A percentile compares a stretch with the other conserved stretches of the same genome.
Evolutionary conservation across 371 early-diverging fungal genomes (phyloP).

Genomic region (Cokeromyces recurvatus): DNA sequence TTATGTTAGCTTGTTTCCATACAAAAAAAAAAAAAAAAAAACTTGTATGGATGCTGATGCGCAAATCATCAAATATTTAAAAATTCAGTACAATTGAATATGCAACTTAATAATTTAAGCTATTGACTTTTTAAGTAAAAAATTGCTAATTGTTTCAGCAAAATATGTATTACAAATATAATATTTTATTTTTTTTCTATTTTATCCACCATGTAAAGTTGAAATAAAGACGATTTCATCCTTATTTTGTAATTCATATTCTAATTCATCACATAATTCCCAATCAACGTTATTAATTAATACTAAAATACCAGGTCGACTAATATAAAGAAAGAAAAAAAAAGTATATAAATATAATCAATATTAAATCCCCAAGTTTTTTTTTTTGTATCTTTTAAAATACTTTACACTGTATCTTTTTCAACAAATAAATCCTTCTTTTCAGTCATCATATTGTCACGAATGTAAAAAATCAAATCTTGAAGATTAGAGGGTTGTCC

Average conservation of each 20-base stretch:
- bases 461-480: constrained; percentile 72
- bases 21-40: too few species aligned
- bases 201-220: constrained; percentile 91
- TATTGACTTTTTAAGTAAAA: too few species aligned
- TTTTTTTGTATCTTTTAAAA: too few species aligned
- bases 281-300: constrained; percentile 94
- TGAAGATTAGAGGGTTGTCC: constrained; percentile 52
- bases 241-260: constrained; percentile 70
- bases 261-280: constrained; percentile 91
- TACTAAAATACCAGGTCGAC: constrained; percentile 94
- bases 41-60: too few species aligned
- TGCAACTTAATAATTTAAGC: too few species aligned
- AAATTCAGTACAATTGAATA: too few species aligned
- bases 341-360: background rate
- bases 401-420: constrained; percentile 77
- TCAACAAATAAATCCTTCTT: constrained; percentile 84
- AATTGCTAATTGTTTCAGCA: too few species aligned
- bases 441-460: constrained; percentile 69
- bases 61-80: too few species aligned
- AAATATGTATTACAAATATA: too few species aligned
- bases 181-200: background rate
- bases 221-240: constrained; percentile 93
- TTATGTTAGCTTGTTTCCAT: too few species aligned
- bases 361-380: too few species aligned
- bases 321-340: constrained; percentile 17